Conservation (phyloP, 2,329 filamentous ascomycete species). For the Aureobasidium sp. region DNA sequence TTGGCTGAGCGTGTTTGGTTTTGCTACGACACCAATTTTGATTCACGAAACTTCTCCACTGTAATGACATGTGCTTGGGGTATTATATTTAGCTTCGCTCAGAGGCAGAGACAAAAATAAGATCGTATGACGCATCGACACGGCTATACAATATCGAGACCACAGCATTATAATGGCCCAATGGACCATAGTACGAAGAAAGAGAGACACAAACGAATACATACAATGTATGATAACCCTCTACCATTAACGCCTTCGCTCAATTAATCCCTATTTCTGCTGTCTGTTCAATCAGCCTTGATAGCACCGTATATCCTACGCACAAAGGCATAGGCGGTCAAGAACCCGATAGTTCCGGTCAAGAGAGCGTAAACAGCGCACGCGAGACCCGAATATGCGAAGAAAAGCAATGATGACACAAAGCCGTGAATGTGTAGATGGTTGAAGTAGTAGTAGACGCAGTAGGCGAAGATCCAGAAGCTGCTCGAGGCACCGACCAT, state of each 20-base stretch:
- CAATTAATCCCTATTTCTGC: background rate
- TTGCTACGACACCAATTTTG: background rate
- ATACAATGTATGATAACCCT: background rate
- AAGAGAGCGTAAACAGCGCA: conserved; percentile 75
- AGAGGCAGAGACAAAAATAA: background rate
- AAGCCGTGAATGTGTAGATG: conserved; percentile 77
- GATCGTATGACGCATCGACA: background rate
- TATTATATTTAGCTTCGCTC: too few relatives aligned
- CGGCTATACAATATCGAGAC: background rate
- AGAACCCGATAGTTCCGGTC: conserved; percentile 76
- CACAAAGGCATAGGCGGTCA: conserved; percentile 78
- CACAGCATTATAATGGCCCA: background rate
- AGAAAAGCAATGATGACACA: conserved; percentile 73
- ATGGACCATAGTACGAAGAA: background rate
- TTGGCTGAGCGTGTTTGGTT: background rate
- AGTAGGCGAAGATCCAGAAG: conserved; percentile 77
- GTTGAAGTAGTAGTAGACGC: conserved; percentile 74
- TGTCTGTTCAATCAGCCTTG: conserved; percentile 29
- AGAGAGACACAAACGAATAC: background rate
- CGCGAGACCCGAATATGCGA: conserved; percentile 75
- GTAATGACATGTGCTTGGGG: too few relatives aligned
- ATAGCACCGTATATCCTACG: conserved; percentile 63
- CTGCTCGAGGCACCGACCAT: conserved; percentile 68
- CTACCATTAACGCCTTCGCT: conserved; percentile 2
- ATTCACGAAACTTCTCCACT: background rate